Conservation (phyloP, 2,329 filamentous ascomycete genomes). For the Xylariomycetidae sp. region DNA sequence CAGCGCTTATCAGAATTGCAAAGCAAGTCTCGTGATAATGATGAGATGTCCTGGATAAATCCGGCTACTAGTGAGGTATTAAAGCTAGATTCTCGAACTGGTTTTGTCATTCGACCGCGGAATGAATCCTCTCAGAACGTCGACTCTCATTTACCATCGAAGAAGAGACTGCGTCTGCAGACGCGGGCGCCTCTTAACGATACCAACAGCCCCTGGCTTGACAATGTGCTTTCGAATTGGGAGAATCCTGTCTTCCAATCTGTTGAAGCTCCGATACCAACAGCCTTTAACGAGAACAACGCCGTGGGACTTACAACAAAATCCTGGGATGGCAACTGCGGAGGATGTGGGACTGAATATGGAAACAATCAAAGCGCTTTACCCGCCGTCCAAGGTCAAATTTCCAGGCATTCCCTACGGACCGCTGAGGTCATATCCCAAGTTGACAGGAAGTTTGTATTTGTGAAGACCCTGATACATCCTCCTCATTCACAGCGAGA, state of each 20-base stretch:
- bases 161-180: constrained; percentile 11
- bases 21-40: constrained; percentile 26
- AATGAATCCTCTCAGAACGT: constrained; percentile 24
- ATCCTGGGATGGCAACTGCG: constrained; percentile 1
- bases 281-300: constrained; percentile 24
- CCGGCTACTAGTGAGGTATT: constrained; percentile 50
- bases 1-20: too few species aligned
- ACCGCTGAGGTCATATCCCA: constrained; percentile 69
- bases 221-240: constrained; percentile 60
- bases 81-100: constrained; percentile 52
- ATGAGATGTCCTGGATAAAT: constrained; percentile 53
- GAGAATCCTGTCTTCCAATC: constrained; percentile 70
- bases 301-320: constrained; percentile 14
- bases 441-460: constrained; percentile 85
- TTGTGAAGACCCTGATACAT: constrained; percentile 55
- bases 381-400: constrained; percentile 31
- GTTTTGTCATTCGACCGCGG: constrained; percentile 32
- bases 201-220: constrained; percentile 47
- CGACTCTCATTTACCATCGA: constrained; percentile 4
- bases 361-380: constrained; percentile 14
- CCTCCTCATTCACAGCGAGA: too few species aligned
- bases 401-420: constrained; percentile 60
- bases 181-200: constrained; percentile 8
- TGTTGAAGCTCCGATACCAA: constrained; percentile 41
- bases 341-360: constrained; percentile 8